These are phyloP conservation scores for Ramaria rubella DNA, from an alignment of 768 basidiomycete species.

Conservation along the genomic window DNA sequence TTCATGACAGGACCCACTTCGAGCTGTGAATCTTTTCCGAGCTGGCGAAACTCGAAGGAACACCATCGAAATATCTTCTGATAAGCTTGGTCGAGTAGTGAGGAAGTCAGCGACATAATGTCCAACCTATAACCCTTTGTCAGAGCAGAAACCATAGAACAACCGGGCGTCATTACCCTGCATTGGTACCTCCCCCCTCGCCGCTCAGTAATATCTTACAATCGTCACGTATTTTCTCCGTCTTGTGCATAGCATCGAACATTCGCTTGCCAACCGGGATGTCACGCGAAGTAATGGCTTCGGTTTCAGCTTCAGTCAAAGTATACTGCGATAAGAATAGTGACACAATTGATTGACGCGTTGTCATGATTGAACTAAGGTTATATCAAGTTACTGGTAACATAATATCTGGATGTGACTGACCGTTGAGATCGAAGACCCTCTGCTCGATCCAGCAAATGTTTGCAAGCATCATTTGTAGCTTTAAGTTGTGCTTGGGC, in stretches of 20 bases:
- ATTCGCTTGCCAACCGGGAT: slow-evolving; percentile 67
- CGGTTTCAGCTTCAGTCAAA: slow-evolving; percentile 62
- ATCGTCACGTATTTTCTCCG: slow-evolving; percentile 74
- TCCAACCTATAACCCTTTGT: slow-evolving; percentile 51
- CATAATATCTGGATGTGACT: slow-evolving; percentile 13
- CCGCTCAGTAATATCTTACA: slow-evolving; percentile 84
- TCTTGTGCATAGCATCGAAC: slow-evolving; percentile 84
- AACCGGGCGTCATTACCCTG: slow-evolving; percentile 44
- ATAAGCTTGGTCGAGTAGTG: slow-evolving; percentile 82
- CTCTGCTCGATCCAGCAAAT: slow-evolving; percentile 76
- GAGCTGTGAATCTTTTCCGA: slow-evolving; percentile 65
- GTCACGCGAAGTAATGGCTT: slow-evolving; percentile 71
- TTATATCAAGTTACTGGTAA: too few relatives aligned
- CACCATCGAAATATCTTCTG: slow-evolving; percentile 85
- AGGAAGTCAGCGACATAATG: slow-evolving; percentile 77
- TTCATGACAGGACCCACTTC: slow-evolving; percentile 61
- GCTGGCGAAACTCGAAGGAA: slow-evolving; percentile 75
- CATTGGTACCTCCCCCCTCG: slow-evolving; percentile 69
- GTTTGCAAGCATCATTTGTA: slow-evolving; percentile 71
- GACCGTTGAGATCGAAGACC: slow-evolving; percentile 70
- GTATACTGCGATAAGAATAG: slow-evolving; percentile 86
- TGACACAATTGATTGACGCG: slow-evolving; percentile 64
- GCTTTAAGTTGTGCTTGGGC: slow-evolving; percentile 70
- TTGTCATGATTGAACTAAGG: slow-evolving; percentile 59
- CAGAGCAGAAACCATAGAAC: not conserved